Evolutionary conservation across 768 basidiomycete species (phyloP).

Genomic region (Podaxis sp.): DNA sequence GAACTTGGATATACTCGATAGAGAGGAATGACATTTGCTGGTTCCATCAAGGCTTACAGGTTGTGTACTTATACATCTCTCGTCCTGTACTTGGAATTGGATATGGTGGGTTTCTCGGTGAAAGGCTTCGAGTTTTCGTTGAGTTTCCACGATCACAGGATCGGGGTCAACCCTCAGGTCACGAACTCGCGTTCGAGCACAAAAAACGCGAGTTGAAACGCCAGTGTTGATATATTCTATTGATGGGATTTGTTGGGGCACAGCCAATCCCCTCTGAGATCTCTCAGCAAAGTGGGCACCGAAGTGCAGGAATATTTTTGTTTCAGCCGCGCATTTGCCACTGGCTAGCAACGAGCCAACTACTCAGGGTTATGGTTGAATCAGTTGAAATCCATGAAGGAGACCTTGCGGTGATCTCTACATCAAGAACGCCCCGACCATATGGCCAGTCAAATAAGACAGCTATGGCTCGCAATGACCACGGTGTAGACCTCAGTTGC

Average conservation of each 20-base stretch:
- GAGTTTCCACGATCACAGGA: background rate
- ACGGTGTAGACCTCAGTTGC: background rate
- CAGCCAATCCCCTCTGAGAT: background rate
- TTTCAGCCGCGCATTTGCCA: background rate
- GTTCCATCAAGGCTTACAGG: background rate
- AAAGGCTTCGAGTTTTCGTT: background rate
- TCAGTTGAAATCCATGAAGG: background rate
- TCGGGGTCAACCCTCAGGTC: background rate
- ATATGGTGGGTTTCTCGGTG: background rate
- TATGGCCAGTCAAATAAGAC: background rate
- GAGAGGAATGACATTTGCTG: background rate
- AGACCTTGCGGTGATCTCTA: background rate
- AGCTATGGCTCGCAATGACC: background rate
- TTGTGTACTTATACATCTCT: background rate
- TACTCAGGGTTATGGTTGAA: background rate
- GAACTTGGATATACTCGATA: background rate
- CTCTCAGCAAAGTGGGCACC: background rate
- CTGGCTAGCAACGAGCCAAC: conserved; percentile 3
- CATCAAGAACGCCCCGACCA: background rate
- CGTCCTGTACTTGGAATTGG: background rate
- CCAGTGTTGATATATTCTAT: background rate
- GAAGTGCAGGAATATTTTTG: conserved; percentile 1
- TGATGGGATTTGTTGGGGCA: background rate
- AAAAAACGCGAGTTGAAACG: background rate
- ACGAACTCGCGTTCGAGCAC: background rate